Evolutionary conservation across 371 early-diverging fungal species (phyloP), one percentile per base, ranked within the genome.

Genomic region (Actinomortierella ambigua): DNA sequence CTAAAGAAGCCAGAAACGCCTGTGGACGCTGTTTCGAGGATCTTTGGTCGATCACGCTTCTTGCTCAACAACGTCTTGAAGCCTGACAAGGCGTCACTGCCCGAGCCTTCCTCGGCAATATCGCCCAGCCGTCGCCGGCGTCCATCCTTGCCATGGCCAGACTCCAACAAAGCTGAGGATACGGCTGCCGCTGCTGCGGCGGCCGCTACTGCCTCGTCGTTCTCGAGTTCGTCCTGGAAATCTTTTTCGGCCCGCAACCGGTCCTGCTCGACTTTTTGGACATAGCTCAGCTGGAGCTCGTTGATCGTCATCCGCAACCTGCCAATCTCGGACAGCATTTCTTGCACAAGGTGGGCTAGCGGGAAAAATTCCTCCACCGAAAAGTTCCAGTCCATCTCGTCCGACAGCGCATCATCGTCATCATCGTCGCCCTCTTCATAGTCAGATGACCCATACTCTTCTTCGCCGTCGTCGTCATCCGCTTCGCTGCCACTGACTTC

Each of bases 221-320:
- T 52, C 18, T 65, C 65, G 20, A 23, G 50, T n/a, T 77, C 69
- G 8, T 64, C 51, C 55, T 46, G 53, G 23, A 86, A 66, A 47
- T 84, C 87, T 65, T 82, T 75, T 39, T 85, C 86, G 1, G 82
- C 78, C 28, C 73, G 77, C 18, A 71, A 68, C 7, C 80, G 82
- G 43, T 71, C 83, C 54, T 85, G 80, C 28, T 83, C 81, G 15
- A 92, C 83, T 34, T 88, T 88, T 22, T 85, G 88, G 34, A 85
- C 88, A 68, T 89, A 88, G 28, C 85, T 86, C 24, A 88, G 76
- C 52, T 88, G 86, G 23, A 89, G 69, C 53, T 90, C 90, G 63
- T 92, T 92, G 77, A 89, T 76, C 3, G 85, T 88, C 46, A 81
- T 83, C 11, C 89, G 70, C 29, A 88, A 65, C 24, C 82, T 78